phyloP scores from a whole-genome alignment of 306 rosid species.

The Casuarina glauca region DNA sequence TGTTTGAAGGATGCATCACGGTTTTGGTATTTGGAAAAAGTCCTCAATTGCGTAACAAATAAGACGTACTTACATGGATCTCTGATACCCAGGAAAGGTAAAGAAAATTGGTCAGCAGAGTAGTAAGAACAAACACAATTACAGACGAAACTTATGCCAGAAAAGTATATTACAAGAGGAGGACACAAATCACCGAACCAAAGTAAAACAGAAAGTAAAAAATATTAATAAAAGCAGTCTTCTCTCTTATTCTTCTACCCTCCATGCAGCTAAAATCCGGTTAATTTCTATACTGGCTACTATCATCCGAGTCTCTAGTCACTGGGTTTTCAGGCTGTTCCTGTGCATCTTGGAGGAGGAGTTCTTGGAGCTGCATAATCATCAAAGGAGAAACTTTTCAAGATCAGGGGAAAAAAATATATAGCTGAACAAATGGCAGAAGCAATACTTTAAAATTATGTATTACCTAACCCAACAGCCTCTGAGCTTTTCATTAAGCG shows the following conservation, averaged over 20 bases:
- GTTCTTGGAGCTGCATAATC: conserved; percentile 14
- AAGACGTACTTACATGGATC: too few species aligned
- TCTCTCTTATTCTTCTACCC: not conserved
- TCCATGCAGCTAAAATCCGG: not conserved
- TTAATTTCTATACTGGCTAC: not conserved
- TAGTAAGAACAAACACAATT: too few species aligned
- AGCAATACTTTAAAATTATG: not conserved
- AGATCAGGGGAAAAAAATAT: not conserved
- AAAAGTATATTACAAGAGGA: not conserved
- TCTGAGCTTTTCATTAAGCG: conserved; percentile 44
- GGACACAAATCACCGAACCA: not conserved
- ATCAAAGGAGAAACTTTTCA: not conserved
- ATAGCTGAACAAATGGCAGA: not conserved
- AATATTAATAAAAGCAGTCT: not conserved
- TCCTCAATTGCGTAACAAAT: too few species aligned
- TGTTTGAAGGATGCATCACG: too few species aligned
- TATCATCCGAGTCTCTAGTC: not conserved
- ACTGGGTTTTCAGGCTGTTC: not conserved
- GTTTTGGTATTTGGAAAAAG: too few species aligned
- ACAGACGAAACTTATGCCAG: too few species aligned
- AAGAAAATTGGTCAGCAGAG: too few species aligned
- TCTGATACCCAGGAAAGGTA: too few species aligned
- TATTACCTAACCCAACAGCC: conserved; percentile 33
- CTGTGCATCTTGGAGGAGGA: conserved; percentile 1
- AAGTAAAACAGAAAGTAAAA: not conserved